Percentiles rank a stretch among this genome's conserved stretches.
phyloP scores from a whole-genome alignment of 768 basidiomycete genomes.

The Terana coerulea region DNA sequence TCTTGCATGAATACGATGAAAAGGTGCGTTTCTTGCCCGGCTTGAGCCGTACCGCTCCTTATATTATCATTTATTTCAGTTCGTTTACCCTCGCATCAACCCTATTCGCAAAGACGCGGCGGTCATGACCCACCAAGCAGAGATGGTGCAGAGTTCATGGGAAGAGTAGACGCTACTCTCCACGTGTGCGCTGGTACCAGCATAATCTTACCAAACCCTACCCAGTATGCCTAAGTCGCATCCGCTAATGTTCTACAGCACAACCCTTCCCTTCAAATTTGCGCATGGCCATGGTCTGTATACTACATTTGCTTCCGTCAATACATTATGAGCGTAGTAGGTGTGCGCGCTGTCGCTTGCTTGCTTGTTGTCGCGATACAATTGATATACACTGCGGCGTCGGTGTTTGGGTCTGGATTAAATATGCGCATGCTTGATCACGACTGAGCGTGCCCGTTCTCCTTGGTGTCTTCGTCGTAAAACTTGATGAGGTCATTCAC shows the following conservation, averaged over 20 bases:
- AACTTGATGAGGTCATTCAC: constrained; percentile 87
- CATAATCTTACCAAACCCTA: too few species aligned
- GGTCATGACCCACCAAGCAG: constrained; percentile 83
- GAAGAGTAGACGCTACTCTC: too few species aligned
- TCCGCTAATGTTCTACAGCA: background rate
- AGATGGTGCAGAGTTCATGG: constrained; percentile 64
- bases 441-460: background rate
- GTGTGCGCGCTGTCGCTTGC: too few species aligned
- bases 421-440: background rate
- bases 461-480: constrained; percentile 45
- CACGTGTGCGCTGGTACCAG: too few species aligned
- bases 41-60: background rate
- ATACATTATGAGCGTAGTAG: too few species aligned
- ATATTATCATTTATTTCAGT: constrained; percentile 38
- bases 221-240: too few species aligned
- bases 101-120: constrained; percentile 73
- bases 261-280: background rate
- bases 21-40: constrained; percentile 39
- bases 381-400: constrained; percentile 1
- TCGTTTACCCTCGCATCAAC: constrained; percentile 79
- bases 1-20: constrained; percentile 81
- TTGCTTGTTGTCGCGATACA: too few species aligned
- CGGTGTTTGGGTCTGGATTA: background rate
- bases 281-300: too few species aligned
- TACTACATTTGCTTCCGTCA: constrained; percentile 20